Evolutionary conservation across 345 rosid species (phyloP).

Genomic region (Atalantia buxifolia): DNA sequence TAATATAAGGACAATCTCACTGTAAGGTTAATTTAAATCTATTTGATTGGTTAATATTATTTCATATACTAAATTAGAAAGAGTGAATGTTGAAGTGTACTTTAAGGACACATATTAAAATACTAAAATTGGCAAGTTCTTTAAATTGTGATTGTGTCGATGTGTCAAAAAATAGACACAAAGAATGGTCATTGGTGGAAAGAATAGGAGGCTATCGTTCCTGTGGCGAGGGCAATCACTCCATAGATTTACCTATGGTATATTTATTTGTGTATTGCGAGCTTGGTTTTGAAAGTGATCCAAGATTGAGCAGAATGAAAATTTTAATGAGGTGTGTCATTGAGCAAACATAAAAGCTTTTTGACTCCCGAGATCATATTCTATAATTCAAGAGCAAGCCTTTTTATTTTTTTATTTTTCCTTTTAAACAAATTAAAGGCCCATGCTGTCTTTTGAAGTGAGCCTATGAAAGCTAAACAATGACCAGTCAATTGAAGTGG

Average conservation of each 20-base stretch:
- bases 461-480: neutral
- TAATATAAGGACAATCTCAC: neutral
- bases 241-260: neutral
- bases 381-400: no score
- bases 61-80: no score
- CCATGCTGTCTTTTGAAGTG: neutral
- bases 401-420: neutral
- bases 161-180: no score
- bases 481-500: neutral
- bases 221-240: neutral
- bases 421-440: neutral
- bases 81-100: no score
- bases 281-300: neutral
- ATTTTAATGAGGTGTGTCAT: neutral
- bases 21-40: neutral
- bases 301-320: neutral
- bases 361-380: neutral
- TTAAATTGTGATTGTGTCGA: neutral
- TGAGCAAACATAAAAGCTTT: neutral
- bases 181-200: neutral
- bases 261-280: neutral
- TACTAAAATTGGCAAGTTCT: no score
- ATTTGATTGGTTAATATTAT: neutral
- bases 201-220: neutral
- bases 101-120: no score